Base-by-base conservation (phyloP, 768 basidiomycete genomes). In the Tephrocybe sp. region DNA sequence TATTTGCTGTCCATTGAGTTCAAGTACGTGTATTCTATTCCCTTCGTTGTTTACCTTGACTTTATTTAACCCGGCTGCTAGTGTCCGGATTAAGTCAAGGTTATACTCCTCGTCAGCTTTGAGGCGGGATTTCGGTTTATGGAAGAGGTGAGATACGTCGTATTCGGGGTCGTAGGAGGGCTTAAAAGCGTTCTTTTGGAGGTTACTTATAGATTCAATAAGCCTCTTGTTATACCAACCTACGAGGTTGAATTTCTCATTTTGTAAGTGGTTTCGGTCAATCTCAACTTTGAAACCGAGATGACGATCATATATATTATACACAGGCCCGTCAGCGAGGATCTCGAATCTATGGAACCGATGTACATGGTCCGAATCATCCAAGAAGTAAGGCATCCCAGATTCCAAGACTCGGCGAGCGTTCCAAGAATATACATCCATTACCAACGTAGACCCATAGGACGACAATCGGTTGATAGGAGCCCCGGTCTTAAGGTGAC, bases 1-100 rank as follows among this genome's bases (percentile, higher is more conserved):
- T 3, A 49, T 41, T 18, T 49, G 48, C 11, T 42, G 31, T 1
- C 48, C 34, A 16, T 49, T 36, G 3, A 49, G 12, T 13, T 36
- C 22, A 4, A 49, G 5, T 22, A 41, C 27, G 12, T 23, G 13
- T n/a, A 30, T 24, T 23, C 3, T 3, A 3, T 21, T 22, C 2
- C 15, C 21, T 16, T 27, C 18, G 15, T 43, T 42, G 0, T 22
- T 8, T 13, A 49, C 3, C 25, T 18, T 4, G 15, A 40, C 4
- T 2, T 37, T 4, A 3, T 25, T 16, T 15, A 47, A 18, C 1
- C 24, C 36, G 1, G 36, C 23, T 1, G 36, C 29, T 37, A 22
- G 40, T 13, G 22, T 24, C 7, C 25, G 1, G 13, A 40, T 12
- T n/a, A n/a, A n/a, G n/a, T n/a, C n/a, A 3, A 18, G 34, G 27